These are phyloP conservation scores for Desmodesmus armatus DNA, from an alignment of 139 green algal genomes.

Conservation along the genomic window DNA sequence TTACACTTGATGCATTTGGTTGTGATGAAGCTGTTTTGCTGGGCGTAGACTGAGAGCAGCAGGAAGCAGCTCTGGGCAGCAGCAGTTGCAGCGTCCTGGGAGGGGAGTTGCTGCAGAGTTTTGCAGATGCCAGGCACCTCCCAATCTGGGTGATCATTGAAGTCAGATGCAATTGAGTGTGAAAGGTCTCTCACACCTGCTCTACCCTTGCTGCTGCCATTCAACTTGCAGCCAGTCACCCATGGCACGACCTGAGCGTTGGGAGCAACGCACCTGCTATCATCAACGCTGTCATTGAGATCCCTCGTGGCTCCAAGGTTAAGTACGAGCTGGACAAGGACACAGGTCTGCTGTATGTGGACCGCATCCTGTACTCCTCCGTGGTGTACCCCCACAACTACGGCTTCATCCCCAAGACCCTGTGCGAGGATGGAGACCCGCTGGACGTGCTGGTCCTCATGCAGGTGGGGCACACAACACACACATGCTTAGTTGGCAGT, in stretches of 20 bases:
- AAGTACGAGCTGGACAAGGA: slow-evolving; percentile 98
- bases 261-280: slow-evolving; percentile 79
- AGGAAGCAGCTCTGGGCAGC: too few relatives aligned
- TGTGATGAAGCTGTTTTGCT: too few relatives aligned
- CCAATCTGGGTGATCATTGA: too few relatives aligned
- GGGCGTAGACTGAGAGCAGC: too few relatives aligned
- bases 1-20: too few relatives aligned
- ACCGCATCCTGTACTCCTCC: slow-evolving; percentile 94
- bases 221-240: slow-evolving; percentile 53
- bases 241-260: slow-evolving; percentile 87
- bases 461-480: slow-evolving; percentile 44
- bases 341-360: slow-evolving; percentile 82
- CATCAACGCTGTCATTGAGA: slow-evolving; percentile 93
- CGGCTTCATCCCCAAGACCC: slow-evolving; percentile 95
- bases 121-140: too few relatives aligned
- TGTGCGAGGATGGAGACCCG: slow-evolving; percentile 96
- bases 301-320: slow-evolving; percentile 91
- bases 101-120: too few relatives aligned
- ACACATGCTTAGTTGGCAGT: too few relatives aligned
- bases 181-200: too few relatives aligned
- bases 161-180: too few relatives aligned
- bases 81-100: too few relatives aligned
- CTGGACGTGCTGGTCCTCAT: slow-evolving; percentile 95
- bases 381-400: slow-evolving; percentile 98
- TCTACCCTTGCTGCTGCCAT: too few relatives aligned